phyloP scores from a whole-genome alignment of 305 asterid species.

The Fraxinus floribunda region DNA sequence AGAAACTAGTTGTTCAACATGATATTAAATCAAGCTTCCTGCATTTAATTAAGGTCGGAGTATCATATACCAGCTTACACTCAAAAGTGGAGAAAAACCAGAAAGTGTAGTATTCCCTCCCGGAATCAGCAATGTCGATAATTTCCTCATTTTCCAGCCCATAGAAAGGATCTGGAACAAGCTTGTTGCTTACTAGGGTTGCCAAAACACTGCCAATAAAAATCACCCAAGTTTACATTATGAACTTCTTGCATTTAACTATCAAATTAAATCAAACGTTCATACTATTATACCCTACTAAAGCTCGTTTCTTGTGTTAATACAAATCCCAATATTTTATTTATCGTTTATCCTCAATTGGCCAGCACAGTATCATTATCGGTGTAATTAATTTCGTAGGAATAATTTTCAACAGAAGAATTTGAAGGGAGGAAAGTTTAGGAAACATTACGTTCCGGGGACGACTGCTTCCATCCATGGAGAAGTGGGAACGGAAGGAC shows the following conservation, averaged over 20 bases:
- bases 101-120: conserved; percentile 91
- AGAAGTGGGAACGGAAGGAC: conserved; percentile 53
- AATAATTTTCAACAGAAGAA: neutral
- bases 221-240: conserved; percentile 22
- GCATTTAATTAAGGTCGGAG: conserved; percentile 18
- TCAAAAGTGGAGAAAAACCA: conserved; percentile 85
- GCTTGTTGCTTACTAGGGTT: conserved; percentile 84
- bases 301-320: neutral
- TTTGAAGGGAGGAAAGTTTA: neutral
- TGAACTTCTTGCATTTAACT: neutral
- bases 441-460: conserved; percentile 83
- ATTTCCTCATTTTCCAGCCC: conserved; percentile 85
- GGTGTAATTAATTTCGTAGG: neutral
- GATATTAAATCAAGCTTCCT: conserved; percentile 3
- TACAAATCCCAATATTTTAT: conserved; percentile 5
- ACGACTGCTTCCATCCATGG: conserved; percentile 90
- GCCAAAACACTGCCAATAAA: conserved; percentile 72
- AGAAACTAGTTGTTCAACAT: neutral
- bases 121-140: conserved; percentile 82
- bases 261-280: neutral
- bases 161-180: conserved; percentile 88
- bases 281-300: neutral
- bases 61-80: conserved; percentile 68
- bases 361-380: neutral
- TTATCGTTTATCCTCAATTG: neutral